Conservation (phyloP, 2,329 filamentous ascomycete species). For the Chaetothyriales sp. region DNA sequence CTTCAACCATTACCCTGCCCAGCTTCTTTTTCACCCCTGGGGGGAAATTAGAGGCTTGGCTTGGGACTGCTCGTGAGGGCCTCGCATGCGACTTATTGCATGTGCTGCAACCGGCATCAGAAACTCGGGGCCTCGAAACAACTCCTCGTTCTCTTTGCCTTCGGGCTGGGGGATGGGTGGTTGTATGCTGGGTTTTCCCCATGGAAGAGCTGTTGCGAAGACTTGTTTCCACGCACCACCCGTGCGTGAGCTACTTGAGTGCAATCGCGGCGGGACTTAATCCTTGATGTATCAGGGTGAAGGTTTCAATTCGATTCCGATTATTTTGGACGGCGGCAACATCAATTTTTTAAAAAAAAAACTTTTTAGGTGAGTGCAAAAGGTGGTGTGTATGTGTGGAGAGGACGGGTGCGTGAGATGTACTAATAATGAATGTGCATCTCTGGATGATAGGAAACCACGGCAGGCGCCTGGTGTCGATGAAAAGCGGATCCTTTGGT, state of each 20-base stretch:
- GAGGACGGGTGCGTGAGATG: neutral
- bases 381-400: neutral
- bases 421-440: neutral
- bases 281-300: conserved; percentile 20
- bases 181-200: conserved; percentile 36
- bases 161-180: conserved; percentile 20
- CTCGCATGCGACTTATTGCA: conserved; percentile 52
- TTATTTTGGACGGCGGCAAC: conserved; percentile 73
- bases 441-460: neutral
- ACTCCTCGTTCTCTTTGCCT: conserved; percentile 21
- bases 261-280: conserved; percentile 71
- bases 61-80: conserved; percentile 65
- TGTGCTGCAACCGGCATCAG: conserved; percentile 84
- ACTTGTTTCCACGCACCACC: conserved; percentile 45
- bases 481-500: no score
- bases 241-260: conserved; percentile 59
- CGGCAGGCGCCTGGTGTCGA: no score
- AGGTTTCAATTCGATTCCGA: conserved; percentile 78
- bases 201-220: conserved; percentile 91
- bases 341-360: conserved; percentile 36
- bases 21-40: conserved; percentile 19
- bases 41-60: conserved; percentile 24
- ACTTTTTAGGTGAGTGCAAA: neutral
- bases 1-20: conserved; percentile 47
- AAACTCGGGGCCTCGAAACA: conserved; percentile 53